A percentile compares a stretch with the other conserved stretches of the same genome.
These are phyloP conservation scores for Fusarium papillatum DNA, from an alignment of 2,329 filamentous ascomycete genomes.

Conservation along the genomic window DNA sequence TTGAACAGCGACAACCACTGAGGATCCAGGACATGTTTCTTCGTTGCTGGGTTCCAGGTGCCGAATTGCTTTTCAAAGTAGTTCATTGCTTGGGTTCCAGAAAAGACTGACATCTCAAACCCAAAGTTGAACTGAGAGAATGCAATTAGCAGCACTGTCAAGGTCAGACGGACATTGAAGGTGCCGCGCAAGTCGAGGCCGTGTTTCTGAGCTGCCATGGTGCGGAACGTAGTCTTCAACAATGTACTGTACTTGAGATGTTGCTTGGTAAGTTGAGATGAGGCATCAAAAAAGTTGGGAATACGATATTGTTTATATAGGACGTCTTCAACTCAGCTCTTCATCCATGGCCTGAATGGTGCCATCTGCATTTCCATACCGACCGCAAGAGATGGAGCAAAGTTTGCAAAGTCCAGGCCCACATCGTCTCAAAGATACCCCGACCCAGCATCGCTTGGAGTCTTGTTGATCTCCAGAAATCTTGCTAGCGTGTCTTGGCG, in stretches of 20 bases:
- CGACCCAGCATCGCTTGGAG: background rate
- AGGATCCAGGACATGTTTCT: background rate
- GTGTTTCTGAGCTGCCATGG: background rate
- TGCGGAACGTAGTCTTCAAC: background rate
- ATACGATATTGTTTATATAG: background rate
- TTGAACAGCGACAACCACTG: background rate
- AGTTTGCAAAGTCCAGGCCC: background rate
- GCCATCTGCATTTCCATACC: background rate
- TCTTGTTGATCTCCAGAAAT: background rate
- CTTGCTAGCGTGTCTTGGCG: background rate
- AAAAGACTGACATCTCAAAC: slow-evolving; percentile 50
- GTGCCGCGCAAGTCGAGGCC: background rate
- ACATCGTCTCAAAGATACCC: background rate
- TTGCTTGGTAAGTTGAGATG: background rate
- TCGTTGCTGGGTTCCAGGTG: background rate
- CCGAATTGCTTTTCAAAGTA: slow-evolving; percentile 48
- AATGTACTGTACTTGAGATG: background rate
- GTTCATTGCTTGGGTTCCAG: slow-evolving; percentile 50
- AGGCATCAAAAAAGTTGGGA: background rate
- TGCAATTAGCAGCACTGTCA: slow-evolving; percentile 42
- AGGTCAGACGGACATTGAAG: slow-evolving; percentile 26
- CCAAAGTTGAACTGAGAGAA: slow-evolving; percentile 51
- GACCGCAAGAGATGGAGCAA: background rate
- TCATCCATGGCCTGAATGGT: background rate
- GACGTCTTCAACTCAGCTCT: background rate